Base-by-base conservation (phyloP, 768 basidiomycete species). In the Tylopilus felleus region DNA sequence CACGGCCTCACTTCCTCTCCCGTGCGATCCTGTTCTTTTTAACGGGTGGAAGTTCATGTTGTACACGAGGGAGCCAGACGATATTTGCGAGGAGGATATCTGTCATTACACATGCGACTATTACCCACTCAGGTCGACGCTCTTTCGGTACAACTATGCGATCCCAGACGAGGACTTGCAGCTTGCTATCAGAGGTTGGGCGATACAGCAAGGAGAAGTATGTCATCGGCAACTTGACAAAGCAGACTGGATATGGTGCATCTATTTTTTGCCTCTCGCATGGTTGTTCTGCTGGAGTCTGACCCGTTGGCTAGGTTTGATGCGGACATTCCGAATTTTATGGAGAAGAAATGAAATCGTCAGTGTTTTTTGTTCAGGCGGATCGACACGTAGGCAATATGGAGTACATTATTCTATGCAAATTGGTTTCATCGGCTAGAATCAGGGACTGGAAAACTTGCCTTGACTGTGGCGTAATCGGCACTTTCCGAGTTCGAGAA, bases 161-260 rank as follows among this genome's bases (percentile, higher is more conserved):
- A 35, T 67, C 2, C 58, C 65, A 9, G 51, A 60, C n/a, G 47
- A 62, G n/a, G 5, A 14, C 2, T 16, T 56, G 47, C 25, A 8
- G 33, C 1, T 22, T 5, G 1, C 6, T 2, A 29, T 62, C 5
- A 31, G 62, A 10, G 1, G 0, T 1, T 69, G 65, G 64, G 53
- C 47, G 1, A 12, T 7, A 2, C 21, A 22, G 12, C 9, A 61
- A 1, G 65, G 51, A 4, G 45, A 5, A 5, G 9, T 25, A 2
- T 21, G 43, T 22, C 63, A 59, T 5, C 0, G 1, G 31, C 31
- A 33, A 33, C 13, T 33, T 33, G 12, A 33, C 0, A 61, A 52
- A 10, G 14, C 25, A 17, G n/a, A 59, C 12, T 66, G 64, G 66
- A 53, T 52, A 1, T 66, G 66, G 66, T 66, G 27, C 21, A 63